Evolutionary conservation across 177 flowering plant genomes (phyloP).

Genomic region (Tripterygium wilfordii): DNA sequence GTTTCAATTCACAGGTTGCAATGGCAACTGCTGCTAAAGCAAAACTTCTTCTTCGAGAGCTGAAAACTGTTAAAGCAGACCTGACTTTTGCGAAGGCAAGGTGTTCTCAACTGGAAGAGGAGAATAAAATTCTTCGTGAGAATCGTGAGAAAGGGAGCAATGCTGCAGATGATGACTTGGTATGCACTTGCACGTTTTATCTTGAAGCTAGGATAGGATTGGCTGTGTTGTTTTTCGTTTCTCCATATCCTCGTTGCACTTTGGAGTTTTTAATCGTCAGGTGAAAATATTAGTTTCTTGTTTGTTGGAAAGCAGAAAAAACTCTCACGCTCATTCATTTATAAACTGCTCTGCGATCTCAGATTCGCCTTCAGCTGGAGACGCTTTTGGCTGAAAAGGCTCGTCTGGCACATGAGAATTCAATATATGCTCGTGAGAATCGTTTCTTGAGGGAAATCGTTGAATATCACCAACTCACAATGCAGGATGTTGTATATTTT

Average conservation of each 20-base stretch:
- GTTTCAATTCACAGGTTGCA: constrained; percentile 60
- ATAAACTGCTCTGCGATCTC: constrained; percentile 7
- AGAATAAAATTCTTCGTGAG: constrained; percentile 75
- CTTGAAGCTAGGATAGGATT: neutral
- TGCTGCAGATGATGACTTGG: constrained; percentile 94
- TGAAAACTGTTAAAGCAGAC: constrained; percentile 92
- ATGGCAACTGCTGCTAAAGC: constrained; percentile 98
- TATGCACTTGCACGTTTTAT: constrained; percentile 17
- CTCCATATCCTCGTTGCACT: too few species aligned
- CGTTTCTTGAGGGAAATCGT: constrained; percentile 86
- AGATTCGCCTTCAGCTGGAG: constrained; percentile 95
- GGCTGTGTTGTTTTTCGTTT: too few species aligned
- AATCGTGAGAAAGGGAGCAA: constrained; percentile 61
- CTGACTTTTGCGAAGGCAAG: constrained; percentile 85
- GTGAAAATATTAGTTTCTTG: too few species aligned
- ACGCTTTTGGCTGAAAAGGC: constrained; percentile 91
- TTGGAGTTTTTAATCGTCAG: too few species aligned
- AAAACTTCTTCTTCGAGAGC: constrained; percentile 82
- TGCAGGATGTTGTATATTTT: constrained; percentile 93
- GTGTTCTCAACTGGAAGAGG: constrained; percentile 91
- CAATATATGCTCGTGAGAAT: constrained; percentile 80
- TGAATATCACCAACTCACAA: constrained; percentile 91
- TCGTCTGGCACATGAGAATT: constrained; percentile 83
- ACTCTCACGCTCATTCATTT: too few species aligned
- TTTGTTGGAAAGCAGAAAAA: too few species aligned